Evolutionary conservation across 1,284 basidiomycete species (phyloP).

Genomic region (Gomphus sp.): DNA sequence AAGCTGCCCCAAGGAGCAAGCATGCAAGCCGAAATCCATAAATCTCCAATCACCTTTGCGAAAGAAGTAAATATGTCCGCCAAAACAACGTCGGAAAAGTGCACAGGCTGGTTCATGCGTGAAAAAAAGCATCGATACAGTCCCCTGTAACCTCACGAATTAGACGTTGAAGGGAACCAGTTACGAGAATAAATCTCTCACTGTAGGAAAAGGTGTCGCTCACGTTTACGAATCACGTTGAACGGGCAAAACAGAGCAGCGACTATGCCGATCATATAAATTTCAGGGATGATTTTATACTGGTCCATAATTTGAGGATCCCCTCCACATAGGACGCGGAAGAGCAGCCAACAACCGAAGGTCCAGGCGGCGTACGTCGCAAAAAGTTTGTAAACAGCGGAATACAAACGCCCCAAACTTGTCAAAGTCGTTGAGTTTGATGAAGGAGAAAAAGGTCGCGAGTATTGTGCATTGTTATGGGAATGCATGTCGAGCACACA

Average conservation of each 20-base stretch:
- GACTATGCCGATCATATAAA: constrained; percentile 52
- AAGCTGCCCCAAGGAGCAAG: constrained; percentile 69
- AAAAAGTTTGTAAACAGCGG: constrained; percentile 62
- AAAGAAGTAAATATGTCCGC: constrained; percentile 96
- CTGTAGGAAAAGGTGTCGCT: constrained; percentile 69
- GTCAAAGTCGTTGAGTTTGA: constrained; percentile 18
- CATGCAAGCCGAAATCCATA: constrained; percentile 85
- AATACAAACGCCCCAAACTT: constrained; percentile 37
- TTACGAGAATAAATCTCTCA: constrained; percentile 30
- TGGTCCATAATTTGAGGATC: constrained; percentile 54
- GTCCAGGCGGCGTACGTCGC: constrained; percentile 49
- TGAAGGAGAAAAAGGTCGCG: constrained; percentile 13
- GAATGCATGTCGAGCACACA: constrained; percentile 53
- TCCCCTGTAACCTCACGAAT: not conserved
- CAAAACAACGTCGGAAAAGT: constrained; percentile 89
- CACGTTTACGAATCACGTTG: constrained; percentile 53
- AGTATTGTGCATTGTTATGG: not conserved
- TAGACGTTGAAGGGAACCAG: not conserved
- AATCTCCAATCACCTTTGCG: constrained; percentile 92
- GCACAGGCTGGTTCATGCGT: constrained; percentile 49
- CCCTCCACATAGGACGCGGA: constrained; percentile 48
- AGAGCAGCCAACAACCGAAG: constrained; percentile 57
- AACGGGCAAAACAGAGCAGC: constrained; percentile 58
- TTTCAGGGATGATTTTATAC: constrained; percentile 66
- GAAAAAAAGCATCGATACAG: constrained; percentile 60